phyloP scores from a whole-genome alignment of 805 yeast genomes.

The Teunomyces atbi region DNA sequence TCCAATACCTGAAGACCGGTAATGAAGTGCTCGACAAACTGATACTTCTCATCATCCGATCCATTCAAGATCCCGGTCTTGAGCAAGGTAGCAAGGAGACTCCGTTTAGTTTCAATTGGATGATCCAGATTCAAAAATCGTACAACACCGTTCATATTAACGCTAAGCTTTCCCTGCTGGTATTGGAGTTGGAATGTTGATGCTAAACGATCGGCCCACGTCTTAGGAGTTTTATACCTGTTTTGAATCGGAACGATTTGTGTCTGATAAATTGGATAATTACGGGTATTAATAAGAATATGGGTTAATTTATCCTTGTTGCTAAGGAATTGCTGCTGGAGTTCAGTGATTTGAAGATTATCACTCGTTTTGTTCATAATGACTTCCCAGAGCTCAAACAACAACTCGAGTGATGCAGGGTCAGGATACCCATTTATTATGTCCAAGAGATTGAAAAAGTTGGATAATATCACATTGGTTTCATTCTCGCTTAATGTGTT shows the following conservation, averaged over 20 bases:
- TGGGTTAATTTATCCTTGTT: constrained; percentile 23
- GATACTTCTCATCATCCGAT: constrained; percentile 11
- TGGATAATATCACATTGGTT: constrained; percentile 13
- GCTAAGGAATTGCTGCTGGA: constrained; percentile 18
- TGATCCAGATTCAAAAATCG: constrained; percentile 14
- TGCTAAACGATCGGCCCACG: constrained; percentile 26
- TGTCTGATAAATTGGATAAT: constrained; percentile 19
- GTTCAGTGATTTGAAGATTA: constrained; percentile 3
- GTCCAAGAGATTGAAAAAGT: constrained; percentile 22
- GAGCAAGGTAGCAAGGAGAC: constrained; percentile 14
- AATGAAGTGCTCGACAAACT: constrained; percentile 16
- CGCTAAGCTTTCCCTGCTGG: constrained; percentile 7
- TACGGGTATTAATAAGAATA: constrained; percentile 26
- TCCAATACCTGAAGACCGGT: constrained; percentile 12
- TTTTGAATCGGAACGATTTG: constrained; percentile 18
- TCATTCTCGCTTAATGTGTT: constrained; percentile 8
- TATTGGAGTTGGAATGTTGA: constrained; percentile 21
- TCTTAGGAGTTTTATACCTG: not conserved
- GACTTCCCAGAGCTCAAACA: constrained; percentile 24
- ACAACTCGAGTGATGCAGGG: constrained; percentile 14
- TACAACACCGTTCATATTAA: constrained; percentile 13
- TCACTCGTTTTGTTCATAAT: constrained; percentile 13
- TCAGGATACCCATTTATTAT: constrained; percentile 19
- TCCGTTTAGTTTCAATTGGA: constrained; percentile 18
- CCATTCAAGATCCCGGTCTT: constrained; percentile 19